phyloP scores from a whole-genome alignment of 805 yeast genomes.

The Kockiozyma suomiensis region DNA sequence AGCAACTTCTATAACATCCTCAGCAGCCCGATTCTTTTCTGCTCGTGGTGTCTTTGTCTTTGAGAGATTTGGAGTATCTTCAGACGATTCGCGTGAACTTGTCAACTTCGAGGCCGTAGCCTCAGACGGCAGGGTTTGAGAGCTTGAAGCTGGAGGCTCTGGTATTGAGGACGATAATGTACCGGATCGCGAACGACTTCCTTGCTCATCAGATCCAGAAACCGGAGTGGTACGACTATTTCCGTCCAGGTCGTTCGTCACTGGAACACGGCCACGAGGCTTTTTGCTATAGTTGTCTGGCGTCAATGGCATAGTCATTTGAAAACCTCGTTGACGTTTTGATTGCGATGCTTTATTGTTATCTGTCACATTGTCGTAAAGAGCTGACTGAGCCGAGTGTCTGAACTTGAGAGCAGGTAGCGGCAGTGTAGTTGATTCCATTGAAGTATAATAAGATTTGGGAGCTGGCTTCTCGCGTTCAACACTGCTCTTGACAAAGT shows the following conservation, averaged over 20 bases:
- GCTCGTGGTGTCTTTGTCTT: not conserved
- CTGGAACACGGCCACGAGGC: slow-evolving; percentile 3
- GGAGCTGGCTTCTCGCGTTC: slow-evolving; percentile 4
- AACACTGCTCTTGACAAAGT: slow-evolving; percentile 16
- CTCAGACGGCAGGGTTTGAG: no score
- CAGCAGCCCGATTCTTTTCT: not conserved
- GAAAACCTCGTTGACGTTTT: not conserved
- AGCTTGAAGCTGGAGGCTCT: not conserved
- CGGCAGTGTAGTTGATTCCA: not conserved
- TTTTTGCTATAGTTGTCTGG: not conserved
- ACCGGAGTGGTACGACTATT: no score
- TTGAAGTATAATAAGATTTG: not conserved
- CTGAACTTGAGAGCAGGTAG: slow-evolving; percentile 5
- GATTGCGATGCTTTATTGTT: not conserved
- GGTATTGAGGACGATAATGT: not conserved
- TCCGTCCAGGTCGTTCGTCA: not conserved
- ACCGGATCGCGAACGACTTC: not conserved
- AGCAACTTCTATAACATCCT: not conserved
- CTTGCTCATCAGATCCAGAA: not conserved
- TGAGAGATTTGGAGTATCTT: not conserved
- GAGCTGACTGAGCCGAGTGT: not conserved
- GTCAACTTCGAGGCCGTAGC: no score
- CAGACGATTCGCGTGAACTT: no score
- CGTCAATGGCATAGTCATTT: slow-evolving; percentile 8
- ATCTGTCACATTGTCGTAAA: not conserved